A percentile compares a stretch with the other conserved stretches of the same genome.
Conservation (phyloP, 2,329 filamentous ascomycete genomes). For the Aaosphaeria arxii region DNA sequence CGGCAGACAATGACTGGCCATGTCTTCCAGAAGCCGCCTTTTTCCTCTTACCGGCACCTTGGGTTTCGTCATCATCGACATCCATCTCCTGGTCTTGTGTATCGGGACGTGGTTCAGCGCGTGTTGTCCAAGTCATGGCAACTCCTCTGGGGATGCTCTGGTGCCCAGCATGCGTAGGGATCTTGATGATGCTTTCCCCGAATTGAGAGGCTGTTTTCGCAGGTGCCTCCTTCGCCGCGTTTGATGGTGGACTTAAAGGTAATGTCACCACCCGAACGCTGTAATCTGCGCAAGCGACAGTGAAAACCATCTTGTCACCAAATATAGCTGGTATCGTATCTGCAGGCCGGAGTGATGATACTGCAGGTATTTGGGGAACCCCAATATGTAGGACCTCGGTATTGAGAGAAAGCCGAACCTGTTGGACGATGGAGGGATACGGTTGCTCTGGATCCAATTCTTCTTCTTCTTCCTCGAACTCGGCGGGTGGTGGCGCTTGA, state of each 20-base stretch:
- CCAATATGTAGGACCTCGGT: conserved; percentile 54
- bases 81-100: conserved; percentile 33
- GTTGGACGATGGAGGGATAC: conserved; percentile 53
- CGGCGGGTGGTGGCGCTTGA: conserved; percentile 24
- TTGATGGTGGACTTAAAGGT: conserved; percentile 53
- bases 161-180: conserved; percentile 47
- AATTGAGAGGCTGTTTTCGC: conserved; percentile 21
- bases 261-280: conserved; percentile 55
- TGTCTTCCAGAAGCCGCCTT: conserved; percentile 18
- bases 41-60: conserved; percentile 12
- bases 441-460: conserved; percentile 57
- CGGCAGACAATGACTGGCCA: conserved; percentile 17
- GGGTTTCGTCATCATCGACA: conserved; percentile 27
- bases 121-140: conserved; percentile 52
- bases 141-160: conserved; percentile 51
- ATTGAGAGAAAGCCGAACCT: conserved; percentile 54
- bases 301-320: conserved; percentile 51
- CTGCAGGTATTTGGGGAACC: conserved; percentile 40
- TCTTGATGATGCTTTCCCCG: conserved; percentile 48
- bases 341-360: conserved; percentile 26
- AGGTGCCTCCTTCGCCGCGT: conserved; percentile 27
- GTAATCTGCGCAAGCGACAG: conserved; percentile 55
- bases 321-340: conserved; percentile 47
- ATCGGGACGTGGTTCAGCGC: conserved; percentile 12
- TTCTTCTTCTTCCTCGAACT: conserved; percentile 55